Base-by-base conservation (phyloP, 1,284 basidiomycete species). In the Taiwanofungus camphoratus region DNA sequence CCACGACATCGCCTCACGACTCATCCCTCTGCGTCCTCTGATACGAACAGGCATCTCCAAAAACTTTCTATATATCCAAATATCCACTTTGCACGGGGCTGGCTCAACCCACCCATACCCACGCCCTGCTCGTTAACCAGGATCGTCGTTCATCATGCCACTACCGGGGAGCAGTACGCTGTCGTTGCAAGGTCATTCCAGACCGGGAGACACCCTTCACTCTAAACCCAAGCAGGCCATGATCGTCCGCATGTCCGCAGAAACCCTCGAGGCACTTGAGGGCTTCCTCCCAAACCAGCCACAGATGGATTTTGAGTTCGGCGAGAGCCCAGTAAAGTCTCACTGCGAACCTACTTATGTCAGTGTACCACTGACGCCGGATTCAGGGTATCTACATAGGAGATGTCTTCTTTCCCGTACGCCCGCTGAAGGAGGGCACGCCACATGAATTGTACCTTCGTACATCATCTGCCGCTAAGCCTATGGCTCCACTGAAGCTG, bases 391-490 rank as follows among this genome's bases (percentile, higher is more conserved):
- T 88, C 36, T 67, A 74, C 55, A 79, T 87, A 40, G 79, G 77
- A 3, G 71, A 75, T 20, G 59, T 68, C 3, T 80, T 77, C 67
- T 87, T 77, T 47, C 70, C 81, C 2, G 73, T 85, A 66, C 66
- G 64, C 3, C 61, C 71, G 4, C 59, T 63, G 39, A 66, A 67
- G 42, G 85, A 86, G 60, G 68, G 67, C 47, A 58, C 68, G 1
- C 65, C 72, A 9, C 81, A 86, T 53, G 86, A 88, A 51, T 70
- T 88, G 33, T 88, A 84, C 61, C 70, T 87, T 15, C 74, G 82
- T 11, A 66, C 75, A 12, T 65, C 76, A 26, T 70, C 73, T n/a
- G 65, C 72, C 5, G 62, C 67, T 24, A 79, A 77, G 59, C 76
- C 73, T 22, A 75, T 67, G 51, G 73, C 75, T 0, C 77, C 82